phyloP scores from a whole-genome alignment of 2,329 filamentous ascomycete species.

The Phialemoniopsis sp. region DNA sequence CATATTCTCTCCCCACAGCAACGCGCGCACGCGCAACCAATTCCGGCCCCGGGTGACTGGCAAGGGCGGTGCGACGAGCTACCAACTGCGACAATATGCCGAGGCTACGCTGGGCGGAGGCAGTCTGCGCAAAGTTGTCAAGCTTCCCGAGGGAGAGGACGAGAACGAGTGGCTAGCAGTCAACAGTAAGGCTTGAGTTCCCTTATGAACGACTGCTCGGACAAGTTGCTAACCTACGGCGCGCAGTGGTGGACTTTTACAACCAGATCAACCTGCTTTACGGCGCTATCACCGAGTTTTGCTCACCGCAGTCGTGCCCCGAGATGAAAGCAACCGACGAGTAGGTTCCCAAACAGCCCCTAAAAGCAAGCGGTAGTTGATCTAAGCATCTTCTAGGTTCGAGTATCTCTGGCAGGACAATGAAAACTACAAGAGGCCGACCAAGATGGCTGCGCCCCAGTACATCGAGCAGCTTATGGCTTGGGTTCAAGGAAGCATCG shows the following conservation, averaged over 20 bases:
- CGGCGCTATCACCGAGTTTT: slow-evolving; percentile 98
- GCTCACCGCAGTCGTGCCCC: slow-evolving; percentile 92
- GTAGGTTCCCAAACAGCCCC: slow-evolving; percentile 41
- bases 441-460: slow-evolving; percentile 94
- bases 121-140: slow-evolving; percentile 92
- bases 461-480: slow-evolving; percentile 98
- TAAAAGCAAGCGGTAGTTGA: not conserved
- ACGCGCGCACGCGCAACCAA: slow-evolving; percentile 82
- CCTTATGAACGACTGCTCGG: not conserved
- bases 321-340: slow-evolving; percentile 99
- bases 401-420: slow-evolving; percentile 99
- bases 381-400: slow-evolving; percentile 55
- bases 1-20: slow-evolving; percentile 43
- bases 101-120: slow-evolving; percentile 95
- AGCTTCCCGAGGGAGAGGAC: slow-evolving; percentile 94
- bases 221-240: slow-evolving; percentile 16
- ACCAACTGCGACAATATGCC: slow-evolving; percentile 95
- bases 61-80: slow-evolving; percentile 80
- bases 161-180: slow-evolving; percentile 98
- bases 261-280: slow-evolving; percentile 99
- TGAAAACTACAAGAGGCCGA: slow-evolving; percentile 90
- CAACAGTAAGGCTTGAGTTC: slow-evolving; percentile 64
- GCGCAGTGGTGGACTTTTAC: slow-evolving; percentile 95
- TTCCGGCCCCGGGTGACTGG: slow-evolving; percentile 83
- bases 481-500: slow-evolving; percentile 93